Evolutionary conservation across 345 rosid species (phyloP), one percentile per base, ranked within the genome.

Genomic region (Abelmoschus esculentus): DNA sequence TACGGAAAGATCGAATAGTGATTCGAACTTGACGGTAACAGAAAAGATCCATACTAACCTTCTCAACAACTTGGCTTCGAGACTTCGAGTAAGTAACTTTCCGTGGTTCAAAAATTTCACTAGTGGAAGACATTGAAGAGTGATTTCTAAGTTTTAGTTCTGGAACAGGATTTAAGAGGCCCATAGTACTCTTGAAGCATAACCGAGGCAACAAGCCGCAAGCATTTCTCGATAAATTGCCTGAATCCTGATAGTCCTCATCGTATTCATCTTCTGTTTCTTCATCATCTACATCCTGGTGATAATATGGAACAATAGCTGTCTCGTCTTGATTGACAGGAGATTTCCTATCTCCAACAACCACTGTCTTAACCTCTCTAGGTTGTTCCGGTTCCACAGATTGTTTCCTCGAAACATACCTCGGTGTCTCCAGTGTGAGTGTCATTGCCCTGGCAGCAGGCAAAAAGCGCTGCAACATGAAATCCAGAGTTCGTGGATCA

Each of bases 391-490:
- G 50, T 73, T 79, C 72, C 15, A 72, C 73, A 47, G 73, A 85
- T 74, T 87, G 87, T 74, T 82, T 85, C 74, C 80, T 85, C 6
- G 87, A 80, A 73, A 89, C 78, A 80, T 89, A 77, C 8, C 85
- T 93, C 73, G 89, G 77, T 71, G 81, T 82, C 77, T 84, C 86
- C 73, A 87, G 66, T 69, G 97, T 77, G 97, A 91, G 66, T 69
- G 97, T 77, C 99, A 91, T 88, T 7, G 99, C 99, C 89, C 86
- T 86, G n/a, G 99, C 97, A 32, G 99, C 97, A 18, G 99, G 97
- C 76, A 95, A 82, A 78, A 95, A 95, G 4, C 97, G 96, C 46
- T 75, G 87, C 90, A 95, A 78, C 93, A 95, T 95, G 83, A 89
- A 88, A 68, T 91, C 97, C 34, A 83, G 80, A 52, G 92, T 83